Evolutionary conservation across 192 early-diverging fungal species (phyloP).

Genomic region (Gonapodya sp.): DNA sequence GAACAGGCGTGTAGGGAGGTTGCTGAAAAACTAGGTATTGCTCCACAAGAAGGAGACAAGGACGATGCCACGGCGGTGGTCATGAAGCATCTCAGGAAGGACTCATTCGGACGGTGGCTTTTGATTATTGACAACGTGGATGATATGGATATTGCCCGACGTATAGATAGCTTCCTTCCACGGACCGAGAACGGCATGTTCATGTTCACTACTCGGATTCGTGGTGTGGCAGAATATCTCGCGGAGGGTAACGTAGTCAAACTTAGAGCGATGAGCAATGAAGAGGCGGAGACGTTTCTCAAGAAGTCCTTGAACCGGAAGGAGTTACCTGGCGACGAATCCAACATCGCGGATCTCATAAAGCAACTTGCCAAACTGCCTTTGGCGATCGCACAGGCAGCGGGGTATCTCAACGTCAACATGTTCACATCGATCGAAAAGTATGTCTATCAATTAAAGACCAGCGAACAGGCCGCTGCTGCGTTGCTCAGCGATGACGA

Average conservation of each 20-base stretch:
- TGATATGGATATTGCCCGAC: neutral
- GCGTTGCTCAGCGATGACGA: neutral
- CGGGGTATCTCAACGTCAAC: constrained; percentile 3
- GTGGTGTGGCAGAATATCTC: constrained; percentile 1
- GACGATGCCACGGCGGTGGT: neutral
- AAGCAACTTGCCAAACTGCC: neutral
- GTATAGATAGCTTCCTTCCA: neutral
- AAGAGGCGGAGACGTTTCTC: neutral
- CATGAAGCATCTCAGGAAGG: neutral
- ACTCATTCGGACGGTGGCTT: neutral
- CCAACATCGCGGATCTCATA: neutral
- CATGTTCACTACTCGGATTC: neutral
- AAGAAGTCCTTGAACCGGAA: neutral
- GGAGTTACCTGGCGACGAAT: neutral
- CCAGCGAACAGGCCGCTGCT: neutral
- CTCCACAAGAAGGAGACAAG: neutral
- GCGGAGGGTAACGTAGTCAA: neutral
- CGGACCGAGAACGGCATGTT: neutral
- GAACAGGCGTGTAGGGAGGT: constrained; percentile 1
- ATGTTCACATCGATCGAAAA: neutral
- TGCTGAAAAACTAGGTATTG: neutral
- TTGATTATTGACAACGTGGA: neutral
- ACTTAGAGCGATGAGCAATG: neutral
- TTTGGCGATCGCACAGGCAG: constrained; percentile 1
- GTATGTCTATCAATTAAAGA: neutral